Base-by-base conservation (phyloP, 2,329 filamentous ascomycete species). In the Monosporascus cannonballus region DNA sequence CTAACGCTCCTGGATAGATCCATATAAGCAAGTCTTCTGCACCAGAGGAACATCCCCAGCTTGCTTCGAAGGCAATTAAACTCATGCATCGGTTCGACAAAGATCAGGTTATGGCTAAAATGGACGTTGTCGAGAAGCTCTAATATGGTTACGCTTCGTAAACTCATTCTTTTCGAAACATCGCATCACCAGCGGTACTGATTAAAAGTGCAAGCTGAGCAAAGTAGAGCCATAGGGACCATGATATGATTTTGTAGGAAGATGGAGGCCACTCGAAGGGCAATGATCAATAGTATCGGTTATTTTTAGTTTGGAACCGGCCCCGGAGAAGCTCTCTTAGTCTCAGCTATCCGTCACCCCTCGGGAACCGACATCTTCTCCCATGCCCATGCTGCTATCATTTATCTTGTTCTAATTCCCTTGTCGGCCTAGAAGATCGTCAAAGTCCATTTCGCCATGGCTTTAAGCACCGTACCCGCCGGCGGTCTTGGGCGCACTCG, bases 21-120 rank as follows among this genome's bases (percentile, higher is more conserved):
- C 81, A 84, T 54, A 74, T 92, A 55, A 84, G 83, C 71, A 85
- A 81, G 59, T 71, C 73, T 11, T 71, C 69, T 7, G 68, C 75
- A 1, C 72, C 73, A 11, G 73, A 77, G 49, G 82, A 82, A 58
- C 69, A 77, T 24, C 76, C 81, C 3, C 71, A 74, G 51, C 78
- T 77, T 3, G 80, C 80, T 1, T 76, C 78, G 6, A 74, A 81
- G 56, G 84, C 86, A 1, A 70, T 80, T 52, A 91, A 90, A 67
- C 73, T 92, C 47, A 92, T 92, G 87, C 89, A 92, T 67, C 79
- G 86, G 18, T 89, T 92, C 69, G 85, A 80, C 0, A 72, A 78
- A 25, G 79, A 83, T 4, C 79, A 91, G 54, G 80, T 93, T 2
- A 74, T 81, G 55, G 76, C 74, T 18, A 80, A 85, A 66, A 90